Base-by-base conservation (phyloP, 345 rosid genomes). In the Eutrema heterophyllum region DNA sequence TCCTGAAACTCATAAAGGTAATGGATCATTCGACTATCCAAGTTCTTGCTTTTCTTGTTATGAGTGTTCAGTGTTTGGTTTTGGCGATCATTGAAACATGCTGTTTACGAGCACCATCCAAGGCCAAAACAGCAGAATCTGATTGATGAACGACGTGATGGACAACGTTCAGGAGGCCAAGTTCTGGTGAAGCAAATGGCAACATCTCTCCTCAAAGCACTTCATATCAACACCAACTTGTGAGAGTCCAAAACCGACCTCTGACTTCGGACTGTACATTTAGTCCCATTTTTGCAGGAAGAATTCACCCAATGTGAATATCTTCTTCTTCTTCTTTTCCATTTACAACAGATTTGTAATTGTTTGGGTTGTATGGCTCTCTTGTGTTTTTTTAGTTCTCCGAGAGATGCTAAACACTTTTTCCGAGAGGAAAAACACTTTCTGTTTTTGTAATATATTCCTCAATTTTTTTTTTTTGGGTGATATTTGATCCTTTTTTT, bases 21-120 rank as follows among this genome's bases (percentile, higher is more conserved):
- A 67, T 30, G 7, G 27, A 50, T 67, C 65, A 49, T 58, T 74
- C 5, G 61, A 30, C 8, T 41, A 21, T 49, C 44, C 62, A 49
- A 48, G 36, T 49, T 67, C 16, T 49, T 14, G 15, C 32, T 83
- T 86, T 87, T 45, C 83, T 87, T 61, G 82, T 49, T 51, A 14
- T 41, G 5, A 4, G 30, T 61, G 49, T 43, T 69, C 49, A 76
- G 60, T 70, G 45, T 55, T 48, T 30, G 44, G 57, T 44, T 69
- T 67, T 66, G 75, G 44, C 3, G 21, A 73, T 68, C 38, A 8
- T 68, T 69, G 67, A 72, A 64, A 85, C 81, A 94, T 96, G 89
- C 97, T 67, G 98, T 94, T 15, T 94, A 94, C 36, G 98, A 94
- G 92, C 96, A 91, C 78, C 98, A 94, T 74, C 98, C 97, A 5